A percentile compares a stretch with the other conserved stretches of the same genome.
These are phyloP conservation scores for Penicillium occitanis DNA, from an alignment of 2,329 filamentous ascomycete genomes.

Conservation along the genomic window DNA sequence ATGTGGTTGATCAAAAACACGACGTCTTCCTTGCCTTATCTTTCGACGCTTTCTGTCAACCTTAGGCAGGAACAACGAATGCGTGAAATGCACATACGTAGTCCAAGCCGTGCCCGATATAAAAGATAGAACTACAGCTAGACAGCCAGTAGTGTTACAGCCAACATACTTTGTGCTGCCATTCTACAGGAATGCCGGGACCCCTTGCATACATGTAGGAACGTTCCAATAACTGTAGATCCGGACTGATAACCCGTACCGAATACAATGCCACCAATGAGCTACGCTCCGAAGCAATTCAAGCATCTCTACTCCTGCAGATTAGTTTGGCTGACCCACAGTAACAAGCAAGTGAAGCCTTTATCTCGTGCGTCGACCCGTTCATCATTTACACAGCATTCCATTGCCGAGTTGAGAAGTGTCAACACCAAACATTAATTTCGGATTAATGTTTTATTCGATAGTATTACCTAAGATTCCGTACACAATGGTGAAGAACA, in stretches of 20 bases:
- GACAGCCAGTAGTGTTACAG: not conserved
- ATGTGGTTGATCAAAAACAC: not conserved
- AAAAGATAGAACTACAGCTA: not conserved
- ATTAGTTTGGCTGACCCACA: not conserved
- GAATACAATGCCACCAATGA: not conserved
- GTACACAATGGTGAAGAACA: not conserved
- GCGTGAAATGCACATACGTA: not conserved
- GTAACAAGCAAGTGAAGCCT: not conserved
- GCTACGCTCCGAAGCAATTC: not conserved
- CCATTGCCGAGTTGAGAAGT: not conserved
- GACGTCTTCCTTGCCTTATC: not conserved
- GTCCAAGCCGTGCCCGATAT: too few species aligned
- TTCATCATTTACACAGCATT: not conserved
- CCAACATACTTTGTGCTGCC: not conserved
- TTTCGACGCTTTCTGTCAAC: not conserved
- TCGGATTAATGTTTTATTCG: too few species aligned
- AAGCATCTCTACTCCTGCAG: not conserved
- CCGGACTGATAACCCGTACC: not conserved
- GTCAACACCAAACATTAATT: not conserved
- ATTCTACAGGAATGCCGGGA: not conserved
- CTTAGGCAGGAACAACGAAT: not conserved
- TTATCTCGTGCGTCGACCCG: not conserved
- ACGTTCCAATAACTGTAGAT: not conserved
- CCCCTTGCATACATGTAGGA: not conserved
- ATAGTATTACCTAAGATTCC: not conserved